These are phyloP conservation scores for Wilcoxina mikolae DNA, from an alignment of 495 filamentous ascomycete species.

Conservation along the genomic window DNA sequence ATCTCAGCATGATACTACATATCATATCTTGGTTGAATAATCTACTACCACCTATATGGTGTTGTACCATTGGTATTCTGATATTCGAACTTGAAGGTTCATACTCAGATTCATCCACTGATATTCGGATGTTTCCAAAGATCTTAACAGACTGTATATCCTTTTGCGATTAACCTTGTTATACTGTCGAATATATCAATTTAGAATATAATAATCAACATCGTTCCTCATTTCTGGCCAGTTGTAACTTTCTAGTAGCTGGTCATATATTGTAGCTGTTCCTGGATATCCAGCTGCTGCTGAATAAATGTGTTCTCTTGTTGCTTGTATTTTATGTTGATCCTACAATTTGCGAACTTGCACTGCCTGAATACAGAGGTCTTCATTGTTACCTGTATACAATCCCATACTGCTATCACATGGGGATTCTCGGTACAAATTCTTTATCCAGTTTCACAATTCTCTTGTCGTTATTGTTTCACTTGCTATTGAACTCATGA, in stretches of 20 bases:
- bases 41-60: constrained; percentile 22
- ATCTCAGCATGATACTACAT: constrained; percentile 15
- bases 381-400: no score
- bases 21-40: constrained; percentile 15
- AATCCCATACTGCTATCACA: no score
- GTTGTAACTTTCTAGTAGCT: neutral
- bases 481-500: neutral
- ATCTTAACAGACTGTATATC: constrained; percentile 13
- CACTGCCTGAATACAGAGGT: no score
- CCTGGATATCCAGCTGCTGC: neutral
- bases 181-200: constrained; percentile 7
- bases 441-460: neutral
- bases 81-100: constrained; percentile 23
- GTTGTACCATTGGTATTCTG: constrained; percentile 8
- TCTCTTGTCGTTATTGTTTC: neutral
- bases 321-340: neutral
- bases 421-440: neutral
- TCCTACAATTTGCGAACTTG: no score
- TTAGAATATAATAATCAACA: neutral
- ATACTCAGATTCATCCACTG: constrained; percentile 23
- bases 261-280: neutral
- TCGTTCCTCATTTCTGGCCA: neutral
- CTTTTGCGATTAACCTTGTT: neutral
- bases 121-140: constrained; percentile 10
- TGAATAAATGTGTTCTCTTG: neutral